Evolutionary conservation across 2,329 filamentous ascomycete genomes (phyloP).

Genomic region (Furcasterigmium sp.): DNA sequence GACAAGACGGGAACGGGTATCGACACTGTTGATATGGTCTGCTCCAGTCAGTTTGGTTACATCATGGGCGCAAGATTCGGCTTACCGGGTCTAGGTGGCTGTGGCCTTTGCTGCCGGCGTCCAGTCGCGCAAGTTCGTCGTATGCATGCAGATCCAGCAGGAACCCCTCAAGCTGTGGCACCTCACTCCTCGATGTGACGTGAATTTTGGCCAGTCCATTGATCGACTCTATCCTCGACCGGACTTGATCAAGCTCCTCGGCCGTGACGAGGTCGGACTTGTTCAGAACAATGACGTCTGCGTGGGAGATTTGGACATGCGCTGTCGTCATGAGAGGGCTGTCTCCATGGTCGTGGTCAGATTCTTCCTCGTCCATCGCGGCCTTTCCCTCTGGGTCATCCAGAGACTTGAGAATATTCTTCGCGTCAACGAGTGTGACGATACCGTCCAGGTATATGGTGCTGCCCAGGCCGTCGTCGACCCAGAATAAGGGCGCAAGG

Average conservation of each 20-base stretch:
- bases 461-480: conserved; percentile 91
- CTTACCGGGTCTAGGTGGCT: conserved; percentile 84
- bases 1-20: conserved; percentile 60
- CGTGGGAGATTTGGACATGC: conserved; percentile 94
- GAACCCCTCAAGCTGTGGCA: conserved; percentile 79
- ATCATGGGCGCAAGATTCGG: conserved; percentile 2
- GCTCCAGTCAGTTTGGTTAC: conserved; percentile 11
- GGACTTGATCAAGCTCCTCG: conserved; percentile 64
- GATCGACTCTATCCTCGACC: conserved; percentile 71
- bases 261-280: conserved; percentile 79
- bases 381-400: conserved; percentile 62
- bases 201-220: conserved; percentile 85
- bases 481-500: conserved; percentile 93
- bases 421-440: conserved; percentile 91
- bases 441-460: conserved; percentile 97
- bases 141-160: conserved; percentile 91
- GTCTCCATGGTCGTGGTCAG: conserved; percentile 45
- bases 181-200: conserved; percentile 71
- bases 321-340: conserved; percentile 81
- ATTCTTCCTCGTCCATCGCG: conserved; percentile 31
- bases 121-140: conserved; percentile 69
- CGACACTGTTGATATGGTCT: conserved; percentile 82
- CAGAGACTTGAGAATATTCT: conserved; percentile 79
- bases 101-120: conserved; percentile 71
- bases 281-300: conserved; percentile 91